Evolutionary conservation across 768 basidiomycete genomes (phyloP).

Genomic region (Lentinula edodes): DNA sequence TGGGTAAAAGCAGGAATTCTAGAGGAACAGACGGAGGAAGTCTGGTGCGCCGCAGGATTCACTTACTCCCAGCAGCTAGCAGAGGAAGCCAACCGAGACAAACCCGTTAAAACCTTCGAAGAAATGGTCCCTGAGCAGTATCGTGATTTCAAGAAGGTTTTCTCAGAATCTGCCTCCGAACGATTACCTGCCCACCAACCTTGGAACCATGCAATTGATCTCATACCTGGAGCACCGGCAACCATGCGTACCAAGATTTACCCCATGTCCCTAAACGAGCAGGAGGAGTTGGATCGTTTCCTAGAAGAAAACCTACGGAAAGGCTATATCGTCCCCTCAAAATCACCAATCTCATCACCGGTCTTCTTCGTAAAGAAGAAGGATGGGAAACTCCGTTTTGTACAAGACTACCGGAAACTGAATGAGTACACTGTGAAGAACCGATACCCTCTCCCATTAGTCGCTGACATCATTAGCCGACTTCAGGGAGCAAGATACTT

Average conservation of each 20-base stretch:
- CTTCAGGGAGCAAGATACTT: slow-evolving; percentile 20
- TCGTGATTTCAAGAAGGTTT: slow-evolving; percentile 18
- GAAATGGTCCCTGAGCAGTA: not conserved
- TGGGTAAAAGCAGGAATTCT: not conserved
- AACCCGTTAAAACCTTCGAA: not conserved
- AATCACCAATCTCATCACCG: slow-evolving; percentile 5
- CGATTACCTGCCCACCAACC: too few relatives aligned
- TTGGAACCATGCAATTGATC: slow-evolving; percentile 24
- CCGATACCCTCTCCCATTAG: slow-evolving; percentile 27
- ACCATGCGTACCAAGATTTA: too few relatives aligned
- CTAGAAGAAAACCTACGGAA: too few relatives aligned
- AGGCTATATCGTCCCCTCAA: slow-evolving; percentile 20
- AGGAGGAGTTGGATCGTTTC: too few relatives aligned
- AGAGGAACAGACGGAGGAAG: not conserved
- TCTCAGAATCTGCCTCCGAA: slow-evolving; percentile 16
- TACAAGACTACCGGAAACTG: slow-evolving; percentile 21
- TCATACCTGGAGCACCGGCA: slow-evolving; percentile 17
- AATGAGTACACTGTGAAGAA: slow-evolving; percentile 27
- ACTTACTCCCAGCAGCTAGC: not conserved
- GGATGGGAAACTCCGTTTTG: slow-evolving; percentile 14
- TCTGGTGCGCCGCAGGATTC: not conserved
- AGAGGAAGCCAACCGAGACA: too few relatives aligned
- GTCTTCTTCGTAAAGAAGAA: slow-evolving; percentile 20
- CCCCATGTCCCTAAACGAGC: too few relatives aligned
- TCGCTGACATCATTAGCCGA: slow-evolving; percentile 24